Percentiles rank a stretch among this genome's conserved stretches.
Conservation (phyloP, 768 basidiomycete species). For the Cubamyces lactineus region DNA sequence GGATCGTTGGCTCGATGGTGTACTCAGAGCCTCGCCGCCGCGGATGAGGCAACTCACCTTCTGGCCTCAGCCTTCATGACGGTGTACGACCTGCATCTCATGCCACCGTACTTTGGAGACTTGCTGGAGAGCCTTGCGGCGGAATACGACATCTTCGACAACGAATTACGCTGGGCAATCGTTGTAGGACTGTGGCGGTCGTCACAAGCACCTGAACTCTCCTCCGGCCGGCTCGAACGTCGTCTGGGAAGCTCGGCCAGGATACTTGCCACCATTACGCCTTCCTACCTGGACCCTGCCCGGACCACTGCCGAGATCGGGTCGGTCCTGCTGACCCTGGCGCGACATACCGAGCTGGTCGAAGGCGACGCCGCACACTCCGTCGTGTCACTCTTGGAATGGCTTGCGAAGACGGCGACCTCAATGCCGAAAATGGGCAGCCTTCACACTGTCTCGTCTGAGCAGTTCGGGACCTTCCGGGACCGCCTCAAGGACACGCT, state of each 20-base stretch:
- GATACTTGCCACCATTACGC: constrained; percentile 18
- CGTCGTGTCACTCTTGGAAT: constrained; percentile 52
- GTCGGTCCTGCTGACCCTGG: constrained; percentile 5
- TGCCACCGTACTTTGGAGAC: constrained; percentile 47
- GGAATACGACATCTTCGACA: constrained; percentile 29
- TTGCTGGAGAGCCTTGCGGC: constrained; percentile 40
- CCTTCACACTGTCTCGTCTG: constrained; percentile 46
- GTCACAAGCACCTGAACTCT: constrained; percentile 28
- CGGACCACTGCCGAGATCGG: constrained; percentile 15
- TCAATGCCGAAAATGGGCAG: constrained; percentile 41
- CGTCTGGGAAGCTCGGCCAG: constrained; percentile 8
- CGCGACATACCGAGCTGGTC: constrained; percentile 23
- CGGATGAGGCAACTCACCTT: constrained; percentile 45
- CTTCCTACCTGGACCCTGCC: constrained; percentile 15
- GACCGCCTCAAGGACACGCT: constrained; percentile 40
- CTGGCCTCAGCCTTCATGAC: constrained; percentile 48
- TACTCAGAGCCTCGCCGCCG: constrained; percentile 43
- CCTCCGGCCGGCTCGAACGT: constrained; percentile 8
- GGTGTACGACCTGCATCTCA: constrained; percentile 52
- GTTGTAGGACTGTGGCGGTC: constrained; percentile 35
- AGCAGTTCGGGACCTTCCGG: constrained; percentile 48
- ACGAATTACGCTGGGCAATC: constrained; percentile 40
- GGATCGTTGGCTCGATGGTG: constrained; percentile 50
- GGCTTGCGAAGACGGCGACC: constrained; percentile 43
- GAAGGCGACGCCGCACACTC: constrained; percentile 43